Percentiles rank a stretch among this genome's conserved stretches.
Conservation (phyloP, 164 flowering plant species). For the Litsea cubeba region DNA sequence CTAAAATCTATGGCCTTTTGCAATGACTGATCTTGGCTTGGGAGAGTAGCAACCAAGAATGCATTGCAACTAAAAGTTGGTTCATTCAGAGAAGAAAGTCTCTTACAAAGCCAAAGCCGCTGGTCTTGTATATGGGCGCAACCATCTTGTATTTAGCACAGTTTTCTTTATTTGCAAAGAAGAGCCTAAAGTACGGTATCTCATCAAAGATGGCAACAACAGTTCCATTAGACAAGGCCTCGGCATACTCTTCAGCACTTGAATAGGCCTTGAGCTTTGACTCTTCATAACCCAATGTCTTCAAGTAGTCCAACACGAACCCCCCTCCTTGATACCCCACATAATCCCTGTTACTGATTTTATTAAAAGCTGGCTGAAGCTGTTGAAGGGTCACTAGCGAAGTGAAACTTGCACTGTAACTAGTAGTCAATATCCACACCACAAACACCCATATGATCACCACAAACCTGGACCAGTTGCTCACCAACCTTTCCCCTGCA, state of each 20-base stretch:
- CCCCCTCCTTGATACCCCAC: slow-evolving; percentile 45
- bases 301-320: slow-evolving; percentile 21
- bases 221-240: slow-evolving; percentile 19
- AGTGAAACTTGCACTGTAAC: slow-evolving; percentile 55
- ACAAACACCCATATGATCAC: slow-evolving; percentile 51
- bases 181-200: slow-evolving; percentile 23
- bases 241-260: slow-evolving; percentile 21
- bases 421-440: slow-evolving; percentile 34
- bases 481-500: slow-evolving; percentile 40
- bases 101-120: slow-evolving; percentile 36
- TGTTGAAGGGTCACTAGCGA: slow-evolving; percentile 42
- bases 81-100: background rate
- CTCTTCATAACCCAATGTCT: slow-evolving; percentile 1
- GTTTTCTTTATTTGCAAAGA: slow-evolving; percentile 9
- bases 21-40: background rate
- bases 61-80: background rate
- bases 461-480: slow-evolving; percentile 38
- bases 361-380: slow-evolving; percentile 35
- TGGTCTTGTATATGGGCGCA: slow-evolving; percentile 17
- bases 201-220: slow-evolving; percentile 28
- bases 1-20: background rate
- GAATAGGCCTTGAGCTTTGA: slow-evolving; percentile 16
- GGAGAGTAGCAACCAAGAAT: background rate
- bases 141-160: slow-evolving; percentile 18
- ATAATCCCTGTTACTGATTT: slow-evolving; percentile 22